Evolutionary conservation across 2,329 filamentous ascomycete genomes (phyloP).

Genomic region (Incumbomyces lentus): DNA sequence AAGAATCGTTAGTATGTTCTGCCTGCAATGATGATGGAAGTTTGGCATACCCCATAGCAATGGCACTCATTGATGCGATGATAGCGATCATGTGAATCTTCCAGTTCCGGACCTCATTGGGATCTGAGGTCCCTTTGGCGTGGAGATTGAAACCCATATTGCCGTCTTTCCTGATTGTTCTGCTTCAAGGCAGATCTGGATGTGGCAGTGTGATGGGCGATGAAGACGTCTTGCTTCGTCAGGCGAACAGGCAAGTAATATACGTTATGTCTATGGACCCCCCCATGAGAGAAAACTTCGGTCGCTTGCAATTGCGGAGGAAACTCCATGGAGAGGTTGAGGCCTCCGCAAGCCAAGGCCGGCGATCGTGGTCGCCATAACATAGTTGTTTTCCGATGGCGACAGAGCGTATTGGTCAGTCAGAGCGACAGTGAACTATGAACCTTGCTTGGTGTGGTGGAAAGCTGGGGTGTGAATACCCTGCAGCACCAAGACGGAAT

Average conservation of each 20-base stretch:
- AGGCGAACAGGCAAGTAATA: background rate
- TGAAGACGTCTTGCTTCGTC: conserved; percentile 33
- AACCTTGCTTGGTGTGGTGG: no score
- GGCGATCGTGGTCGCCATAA: no score
- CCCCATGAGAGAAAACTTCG: background rate
- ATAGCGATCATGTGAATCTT: conserved; percentile 19
- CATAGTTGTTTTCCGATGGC: no score
- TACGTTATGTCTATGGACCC: background rate
- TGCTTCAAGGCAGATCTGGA: conserved; percentile 72
- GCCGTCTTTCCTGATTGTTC: background rate
- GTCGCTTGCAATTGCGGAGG: background rate
- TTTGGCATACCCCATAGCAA: conserved; percentile 9
- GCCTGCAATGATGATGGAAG: background rate
- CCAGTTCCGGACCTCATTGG: conserved; percentile 21
- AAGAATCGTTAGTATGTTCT: background rate
- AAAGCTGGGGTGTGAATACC: no score
- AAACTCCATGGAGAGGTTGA: background rate
- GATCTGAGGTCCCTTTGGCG: conserved; percentile 18
- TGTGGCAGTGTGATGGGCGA: conserved; percentile 90
- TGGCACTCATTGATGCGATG: conserved; percentile 9
- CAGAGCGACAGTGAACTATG: no score
- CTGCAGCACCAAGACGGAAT: no score
- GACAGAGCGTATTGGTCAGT: no score
- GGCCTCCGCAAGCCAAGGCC: background rate
- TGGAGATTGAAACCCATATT: conserved; percentile 16